Conservation (phyloP, 352 stramenopile species). For the Globisporangium canariense region DNA sequence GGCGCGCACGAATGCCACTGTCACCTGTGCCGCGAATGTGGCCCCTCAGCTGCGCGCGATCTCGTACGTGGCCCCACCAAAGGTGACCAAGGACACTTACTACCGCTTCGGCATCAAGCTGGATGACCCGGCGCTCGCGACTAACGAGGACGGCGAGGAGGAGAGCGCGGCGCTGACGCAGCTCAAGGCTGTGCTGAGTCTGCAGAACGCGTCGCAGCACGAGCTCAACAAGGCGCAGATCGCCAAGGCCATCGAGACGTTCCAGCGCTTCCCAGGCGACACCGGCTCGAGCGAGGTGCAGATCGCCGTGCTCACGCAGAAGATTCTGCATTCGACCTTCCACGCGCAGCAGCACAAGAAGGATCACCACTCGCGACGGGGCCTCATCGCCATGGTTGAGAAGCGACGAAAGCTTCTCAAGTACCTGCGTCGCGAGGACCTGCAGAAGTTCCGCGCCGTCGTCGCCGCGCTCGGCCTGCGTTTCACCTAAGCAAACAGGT, state of each 20-base stretch:
- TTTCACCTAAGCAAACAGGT: slow-evolving; percentile 49
- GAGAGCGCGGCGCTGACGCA: slow-evolving; percentile 35
- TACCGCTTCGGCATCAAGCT: slow-evolving; percentile 68
- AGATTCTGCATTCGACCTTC: slow-evolving; percentile 73
- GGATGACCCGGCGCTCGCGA: slow-evolving; percentile 39
- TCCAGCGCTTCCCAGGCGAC: slow-evolving; percentile 84
- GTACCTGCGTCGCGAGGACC: slow-evolving; percentile 79
- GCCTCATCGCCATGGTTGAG: slow-evolving; percentile 83
- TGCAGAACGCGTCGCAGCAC: slow-evolving; percentile 75
- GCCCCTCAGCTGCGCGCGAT: slow-evolving; percentile 23
- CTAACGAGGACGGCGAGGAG: slow-evolving; percentile 28
- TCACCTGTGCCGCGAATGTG: background rate
- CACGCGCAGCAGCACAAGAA: slow-evolving; percentile 83
- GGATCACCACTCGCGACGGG: slow-evolving; percentile 84
- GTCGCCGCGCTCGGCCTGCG: slow-evolving; percentile 73
- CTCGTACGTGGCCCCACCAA: slow-evolving; percentile 66
- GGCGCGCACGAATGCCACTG: background rate
- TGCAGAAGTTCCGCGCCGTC: slow-evolving; percentile 77
- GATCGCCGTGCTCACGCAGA: slow-evolving; percentile 83
- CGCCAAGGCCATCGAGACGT: slow-evolving; percentile 75
- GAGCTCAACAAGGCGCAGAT: slow-evolving; percentile 84
- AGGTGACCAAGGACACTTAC: slow-evolving; percentile 43
- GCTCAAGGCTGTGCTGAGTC: slow-evolving; percentile 67
- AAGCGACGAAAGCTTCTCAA: slow-evolving; percentile 85
- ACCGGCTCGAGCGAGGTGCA: slow-evolving; percentile 86